Evolutionary conservation across 257 asterid species (phyloP), one percentile per base, ranked within the genome.

Genomic region (Ilex asprella): DNA sequence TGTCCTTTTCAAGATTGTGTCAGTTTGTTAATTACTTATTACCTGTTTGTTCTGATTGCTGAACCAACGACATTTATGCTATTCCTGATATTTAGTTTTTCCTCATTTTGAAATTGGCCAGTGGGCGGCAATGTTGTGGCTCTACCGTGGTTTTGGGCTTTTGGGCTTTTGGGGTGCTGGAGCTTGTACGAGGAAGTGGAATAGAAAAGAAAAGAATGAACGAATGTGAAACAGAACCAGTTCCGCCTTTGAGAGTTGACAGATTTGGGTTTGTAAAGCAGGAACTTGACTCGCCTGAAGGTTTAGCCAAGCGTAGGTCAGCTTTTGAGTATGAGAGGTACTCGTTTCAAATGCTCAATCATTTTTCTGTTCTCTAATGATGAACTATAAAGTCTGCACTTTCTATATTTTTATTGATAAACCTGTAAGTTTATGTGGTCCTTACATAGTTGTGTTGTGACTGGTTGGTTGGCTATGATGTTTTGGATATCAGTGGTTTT

Each of bases 161-260:
- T 35, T 35, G 41, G 41, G 41, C 41, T 35, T 4, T 35, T 4
- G 41, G 5, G 41, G 41, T 35, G 41, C 41, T 55, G 63, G 47
- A 70, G 43, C 32, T 58, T 75, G 58, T 15, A 49, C 60, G 43
- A 30, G 62, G 61, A 55, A 35, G 64, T 64, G 46, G 72, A 70
- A 89, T 92, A 96, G 99, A 89, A 59, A 85, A 84, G 81, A 85
- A 79, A 74, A 76, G 73, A 77, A 79, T 60, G 59, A 96, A 86
- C 63, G 97, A 85, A 62, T 75, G 76, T 46, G 94, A 83, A 65
- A 83, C 69, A 16, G 73, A 31, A 31, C 77, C 84, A 13, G 69
- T 61, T 10, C 56, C 69, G 13, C 85, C 58, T 55, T 79, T 83
- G 51, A 86, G 73, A 76, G 86, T 83, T 56, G 96, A 86, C 72